A percentile compares a stretch with the other conserved stretches of the same genome.
Conservation (phyloP, 2,329 filamentous ascomycete genomes). For the Pseudomassariella vexata region DNA sequence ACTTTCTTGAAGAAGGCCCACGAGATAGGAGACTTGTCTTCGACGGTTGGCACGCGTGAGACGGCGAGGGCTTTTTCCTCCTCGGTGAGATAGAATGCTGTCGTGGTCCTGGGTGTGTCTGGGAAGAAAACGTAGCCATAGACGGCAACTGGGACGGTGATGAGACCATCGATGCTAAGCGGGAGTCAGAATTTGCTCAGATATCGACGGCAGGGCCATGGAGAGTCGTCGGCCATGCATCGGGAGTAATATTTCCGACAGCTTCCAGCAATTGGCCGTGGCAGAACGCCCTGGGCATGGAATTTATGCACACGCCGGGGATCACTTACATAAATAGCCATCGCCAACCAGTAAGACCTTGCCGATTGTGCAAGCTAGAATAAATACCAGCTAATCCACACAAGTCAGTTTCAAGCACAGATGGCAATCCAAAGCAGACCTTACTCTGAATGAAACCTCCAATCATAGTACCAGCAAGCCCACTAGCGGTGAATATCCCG, state of each 20-base stretch:
- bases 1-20: constrained; percentile 47
- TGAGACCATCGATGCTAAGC: constrained; percentile 46
- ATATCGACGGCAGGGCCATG: no score
- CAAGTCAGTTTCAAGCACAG: no score
- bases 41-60: constrained; percentile 30
- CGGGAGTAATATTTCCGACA: no score
- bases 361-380: constrained; percentile 36
- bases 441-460: constrained; percentile 58
- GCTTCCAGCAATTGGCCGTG: no score
- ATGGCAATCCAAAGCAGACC: no score
- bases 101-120: constrained; percentile 43
- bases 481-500: constrained; percentile 55
- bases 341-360: constrained; percentile 49
- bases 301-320: no score
- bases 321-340: constrained; percentile 47
- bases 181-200: no score
- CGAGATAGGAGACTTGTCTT: constrained; percentile 38
- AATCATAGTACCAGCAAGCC: constrained; percentile 56
- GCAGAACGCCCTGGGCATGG: no score
- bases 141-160: constrained; percentile 50
- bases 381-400: constrained; percentile 45
- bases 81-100: constrained; percentile 40
- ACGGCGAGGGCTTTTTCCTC: constrained; percentile 28
- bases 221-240: no score
- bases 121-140: constrained; percentile 51